phyloP scores from a whole-genome alignment of 176 grass and related monocot species.

The Aegilops tauschii region DNA sequence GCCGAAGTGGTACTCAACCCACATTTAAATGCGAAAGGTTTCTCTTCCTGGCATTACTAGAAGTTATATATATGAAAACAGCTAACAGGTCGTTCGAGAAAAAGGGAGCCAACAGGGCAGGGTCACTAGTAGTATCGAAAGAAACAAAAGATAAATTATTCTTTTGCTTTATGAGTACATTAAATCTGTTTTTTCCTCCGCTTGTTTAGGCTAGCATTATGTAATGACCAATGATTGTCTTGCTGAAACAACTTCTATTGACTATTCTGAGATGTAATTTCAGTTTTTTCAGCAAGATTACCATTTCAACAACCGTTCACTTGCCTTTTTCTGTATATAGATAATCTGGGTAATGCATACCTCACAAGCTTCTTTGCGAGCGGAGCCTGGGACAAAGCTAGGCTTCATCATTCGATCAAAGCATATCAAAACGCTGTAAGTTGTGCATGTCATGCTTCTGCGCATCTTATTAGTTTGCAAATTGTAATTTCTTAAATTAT shows the following conservation, averaged over 20 bases:
- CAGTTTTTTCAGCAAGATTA: neutral
- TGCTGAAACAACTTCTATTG: neutral
- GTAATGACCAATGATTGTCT: no score
- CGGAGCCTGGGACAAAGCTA: conserved; percentile 77
- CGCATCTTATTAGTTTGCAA: neutral
- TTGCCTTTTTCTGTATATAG: conserved; percentile 31
- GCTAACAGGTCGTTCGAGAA: neutral
- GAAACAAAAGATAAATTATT: neutral
- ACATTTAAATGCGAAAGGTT: neutral
- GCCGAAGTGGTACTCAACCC: neutral
- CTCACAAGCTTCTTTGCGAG: conserved; percentile 89
- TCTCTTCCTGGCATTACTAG: neutral
- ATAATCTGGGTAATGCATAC: conserved; percentile 98
- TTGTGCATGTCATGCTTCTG: conserved; percentile 23
- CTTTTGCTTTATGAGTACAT: neutral
- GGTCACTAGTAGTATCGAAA: neutral
- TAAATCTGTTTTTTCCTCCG: neutral
- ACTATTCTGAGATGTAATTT: neutral
- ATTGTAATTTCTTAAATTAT: neutral
- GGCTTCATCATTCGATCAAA: conserved; percentile 81
- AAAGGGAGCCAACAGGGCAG: neutral
- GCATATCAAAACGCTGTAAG: conserved; percentile 99
- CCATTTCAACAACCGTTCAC: conserved; percentile 5
- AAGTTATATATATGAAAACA: neutral
- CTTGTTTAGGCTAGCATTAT: no score